Conservation (phyloP, 441 rosid species). For the Eutrema salsugineum region DNA sequence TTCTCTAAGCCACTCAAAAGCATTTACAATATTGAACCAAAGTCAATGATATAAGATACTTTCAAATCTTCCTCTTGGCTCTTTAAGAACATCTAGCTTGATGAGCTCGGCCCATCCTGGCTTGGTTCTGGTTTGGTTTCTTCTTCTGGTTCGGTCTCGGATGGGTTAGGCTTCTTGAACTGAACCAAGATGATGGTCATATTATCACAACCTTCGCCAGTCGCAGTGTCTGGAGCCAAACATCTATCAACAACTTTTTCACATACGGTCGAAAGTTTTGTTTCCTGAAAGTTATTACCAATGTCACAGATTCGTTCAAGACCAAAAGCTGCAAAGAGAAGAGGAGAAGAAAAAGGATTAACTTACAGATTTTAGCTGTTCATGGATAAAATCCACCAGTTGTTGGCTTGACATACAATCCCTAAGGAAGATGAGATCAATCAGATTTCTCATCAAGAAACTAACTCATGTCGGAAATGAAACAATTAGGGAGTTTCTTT, state of each 20-base stretch:
- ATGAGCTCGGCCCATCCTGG: slow-evolving; percentile 19
- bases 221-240: slow-evolving; percentile 46
- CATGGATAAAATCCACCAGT: slow-evolving; percentile 51
- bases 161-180: slow-evolving; percentile 33
- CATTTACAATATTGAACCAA: slow-evolving; percentile 22
- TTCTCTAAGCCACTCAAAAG: slow-evolving; percentile 15
- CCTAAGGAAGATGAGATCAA: slow-evolving; percentile 29
- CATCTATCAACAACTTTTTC: slow-evolving; percentile 60
- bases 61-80: neutral
- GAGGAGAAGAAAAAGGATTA: neutral
- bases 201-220: slow-evolving; percentile 69
- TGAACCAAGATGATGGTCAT: slow-evolving; percentile 67
- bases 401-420: slow-evolving; percentile 73
- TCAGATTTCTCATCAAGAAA: neutral
- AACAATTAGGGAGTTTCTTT: neutral
- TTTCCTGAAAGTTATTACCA: slow-evolving; percentile 36
- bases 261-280: slow-evolving; percentile 45
- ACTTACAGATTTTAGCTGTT: slow-evolving; percentile 43
- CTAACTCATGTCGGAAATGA: neutral
- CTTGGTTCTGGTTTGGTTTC: slow-evolving; percentile 3
- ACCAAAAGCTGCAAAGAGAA: neutral
- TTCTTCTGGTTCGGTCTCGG: slow-evolving; percentile 14
- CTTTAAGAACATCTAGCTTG: slow-evolving; percentile 14
- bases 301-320: neutral
- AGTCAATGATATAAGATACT: neutral